Percentiles rank a stretch among this genome's conserved stretches.
Conservation (phyloP, 768 basidiomycete genomes). For the Pholiota conissans region DNA sequence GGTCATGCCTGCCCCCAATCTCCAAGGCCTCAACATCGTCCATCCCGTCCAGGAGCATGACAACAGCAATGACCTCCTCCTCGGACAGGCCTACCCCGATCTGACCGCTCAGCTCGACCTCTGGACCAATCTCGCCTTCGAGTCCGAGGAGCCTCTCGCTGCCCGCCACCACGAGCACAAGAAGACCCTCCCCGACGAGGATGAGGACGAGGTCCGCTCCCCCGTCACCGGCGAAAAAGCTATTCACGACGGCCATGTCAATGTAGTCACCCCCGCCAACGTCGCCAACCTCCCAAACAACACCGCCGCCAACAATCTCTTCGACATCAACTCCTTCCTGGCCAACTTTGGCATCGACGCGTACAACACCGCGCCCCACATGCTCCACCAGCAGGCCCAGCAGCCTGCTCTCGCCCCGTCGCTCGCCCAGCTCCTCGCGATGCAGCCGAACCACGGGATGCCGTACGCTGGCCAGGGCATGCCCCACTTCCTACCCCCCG, state of each 20-base stretch:
- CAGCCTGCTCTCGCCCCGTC: conserved; percentile 48
- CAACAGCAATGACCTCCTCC: conserved; percentile 59
- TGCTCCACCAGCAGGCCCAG: conserved; percentile 28
- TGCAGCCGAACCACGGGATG: conserved; percentile 44
- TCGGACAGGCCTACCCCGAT: conserved; percentile 68
- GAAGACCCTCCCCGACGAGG: conserved; percentile 42
- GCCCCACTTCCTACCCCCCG: conserved; percentile 21
- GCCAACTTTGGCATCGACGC: conserved; percentile 21
- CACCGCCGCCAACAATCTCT: conserved; percentile 30
- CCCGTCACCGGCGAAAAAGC: conserved; percentile 39
- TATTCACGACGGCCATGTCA: conserved; percentile 56
- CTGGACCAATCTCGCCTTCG: conserved; percentile 83
- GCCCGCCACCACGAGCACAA: conserved; percentile 36
- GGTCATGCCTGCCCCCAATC: conserved; percentile 57
- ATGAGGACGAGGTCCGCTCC: conserved; percentile 43
- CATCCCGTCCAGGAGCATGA: conserved; percentile 46
- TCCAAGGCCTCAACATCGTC: conserved; percentile 83
- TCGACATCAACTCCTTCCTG: conserved; percentile 40
- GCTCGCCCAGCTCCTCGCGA: conserved; percentile 69
- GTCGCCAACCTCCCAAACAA: conserved; percentile 30
- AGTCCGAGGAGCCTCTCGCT: conserved; percentile 67
- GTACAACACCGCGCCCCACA: conserved; percentile 24
- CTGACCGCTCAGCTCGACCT: conserved; percentile 76
- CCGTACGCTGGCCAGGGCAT: conserved; percentile 17
- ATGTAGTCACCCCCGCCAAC: conserved; percentile 53